Base-by-base conservation (phyloP, 2,329 filamentous ascomycete genomes). In the Biscogniauxia sp. region DNA sequence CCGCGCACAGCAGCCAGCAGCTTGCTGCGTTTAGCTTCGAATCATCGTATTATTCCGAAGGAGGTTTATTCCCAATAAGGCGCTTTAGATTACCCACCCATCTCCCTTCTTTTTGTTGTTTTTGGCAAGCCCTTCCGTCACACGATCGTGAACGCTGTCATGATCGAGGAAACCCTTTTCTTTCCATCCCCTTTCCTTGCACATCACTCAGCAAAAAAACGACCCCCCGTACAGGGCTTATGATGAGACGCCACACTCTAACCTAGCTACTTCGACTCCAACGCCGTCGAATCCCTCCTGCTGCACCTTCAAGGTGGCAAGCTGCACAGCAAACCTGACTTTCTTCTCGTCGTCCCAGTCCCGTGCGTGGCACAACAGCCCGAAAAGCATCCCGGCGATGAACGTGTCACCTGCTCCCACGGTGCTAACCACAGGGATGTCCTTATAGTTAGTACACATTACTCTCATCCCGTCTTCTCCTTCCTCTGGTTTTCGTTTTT, bases 321-420 rank as follows among this genome's bases (percentile, higher is more conserved):
- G 73, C 60, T 82, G 79, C 65, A 88, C 89, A 53, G 88, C 87
- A 74, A 90, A 89, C 32, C 70, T 73, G 62, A 90, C 72, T 67
- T 80, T 84, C 59, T 74, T 71, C 55, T 74, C 66, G 53, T 80
- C 68, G 66, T 76, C 72, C 84, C 84, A 88, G 64, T 81, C 76
- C 8, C 74, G 68, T 51, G 69, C 66, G 64, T 80, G 80, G 69
- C 79, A 83, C 59, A 82, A 74, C 62, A 90, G 73, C 41, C 79
- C 81, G 74, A 87, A 91, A 54, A 92, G 75, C 73, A 90, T 85
- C 61, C 88, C 89, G 37, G 89, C 89, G 64, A 89, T 84, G 69
- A 92, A 92, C 0, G 89, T 91, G 70, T 92, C 90, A 66, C 90
- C 90, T 51, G 89, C 89, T 58, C 89, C 90, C 62, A 92, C 83